Conservation (phyloP, 352 stramenopile species). For the Phytopythium cucurbitacearum region DNA sequence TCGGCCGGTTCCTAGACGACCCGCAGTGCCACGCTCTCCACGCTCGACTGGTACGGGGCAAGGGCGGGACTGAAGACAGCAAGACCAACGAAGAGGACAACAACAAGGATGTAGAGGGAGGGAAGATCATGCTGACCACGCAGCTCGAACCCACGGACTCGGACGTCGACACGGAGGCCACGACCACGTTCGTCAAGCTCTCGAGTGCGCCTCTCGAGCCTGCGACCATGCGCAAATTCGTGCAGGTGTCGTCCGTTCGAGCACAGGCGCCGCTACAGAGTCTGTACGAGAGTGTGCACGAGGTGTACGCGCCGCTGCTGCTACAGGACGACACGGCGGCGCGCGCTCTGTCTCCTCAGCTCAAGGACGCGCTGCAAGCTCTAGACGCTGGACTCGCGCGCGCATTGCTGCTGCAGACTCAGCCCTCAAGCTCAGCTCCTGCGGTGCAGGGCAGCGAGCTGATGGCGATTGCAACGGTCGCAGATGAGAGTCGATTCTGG, state of each 20-base stretch:
- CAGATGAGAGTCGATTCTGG: slow-evolving; percentile 89
- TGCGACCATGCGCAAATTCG: slow-evolving; percentile 64
- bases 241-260: slow-evolving; percentile 66
- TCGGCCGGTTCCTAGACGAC: slow-evolving; percentile 72
- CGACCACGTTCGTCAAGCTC: slow-evolving; percentile 69
- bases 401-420: slow-evolving; percentile 28
- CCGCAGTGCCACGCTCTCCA: slow-evolving; percentile 54
- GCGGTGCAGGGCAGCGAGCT: slow-evolving; percentile 20
- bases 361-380: slow-evolving; percentile 76
- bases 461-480: slow-evolving; percentile 77
- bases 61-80: slow-evolving; percentile 11
- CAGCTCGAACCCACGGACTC: slow-evolving; percentile 10
- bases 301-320: slow-evolving; percentile 79
- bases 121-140: slow-evolving; percentile 18
- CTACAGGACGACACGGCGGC: slow-evolving; percentile 44
- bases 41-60: slow-evolving; percentile 26
- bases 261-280: slow-evolving; percentile 63
- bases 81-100: slow-evolving; percentile 24
- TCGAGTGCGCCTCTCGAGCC: slow-evolving; percentile 38
- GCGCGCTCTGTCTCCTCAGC: slow-evolving; percentile 59
- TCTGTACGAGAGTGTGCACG: slow-evolving; percentile 77
- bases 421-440: slow-evolving; percentile 8
- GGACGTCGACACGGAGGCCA: slow-evolving; percentile 13
- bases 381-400: slow-evolving; percentile 61
- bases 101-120: slow-evolving; percentile 9